Percentiles rank a stretch among this genome's conserved stretches.
Conservation (phyloP, 202 grass and related monocot species). For the Carex sylvatica region DNA sequence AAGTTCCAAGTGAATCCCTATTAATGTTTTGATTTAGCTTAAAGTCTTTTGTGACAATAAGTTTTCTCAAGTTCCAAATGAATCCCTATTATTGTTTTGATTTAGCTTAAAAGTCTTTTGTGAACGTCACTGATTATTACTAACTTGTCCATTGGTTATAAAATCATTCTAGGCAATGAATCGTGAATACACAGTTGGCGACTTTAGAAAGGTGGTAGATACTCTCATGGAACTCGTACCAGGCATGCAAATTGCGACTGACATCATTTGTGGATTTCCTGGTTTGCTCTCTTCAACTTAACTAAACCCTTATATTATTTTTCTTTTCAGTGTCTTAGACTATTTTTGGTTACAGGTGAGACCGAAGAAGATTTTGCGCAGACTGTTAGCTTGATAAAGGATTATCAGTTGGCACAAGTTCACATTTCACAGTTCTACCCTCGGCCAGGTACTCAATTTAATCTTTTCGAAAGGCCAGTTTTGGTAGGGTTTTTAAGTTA, state of each 20-base stretch:
- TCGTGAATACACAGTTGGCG: slow-evolving; percentile 73
- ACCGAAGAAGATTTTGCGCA: slow-evolving; percentile 86
- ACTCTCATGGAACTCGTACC: slow-evolving; percentile 79
- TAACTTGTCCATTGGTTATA: neutral
- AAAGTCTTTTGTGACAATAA: neutral
- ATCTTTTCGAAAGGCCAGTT: neutral
- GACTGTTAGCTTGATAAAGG: slow-evolving; percentile 79
- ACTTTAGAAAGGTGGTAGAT: slow-evolving; percentile 87
- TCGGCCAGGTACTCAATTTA: slow-evolving; percentile 61
- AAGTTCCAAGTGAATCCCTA: neutral
- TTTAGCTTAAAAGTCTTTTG: neutral
- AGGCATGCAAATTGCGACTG: slow-evolving; percentile 96
- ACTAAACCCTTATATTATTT: slow-evolving; percentile 3
- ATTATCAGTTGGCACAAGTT: slow-evolving; percentile 79
- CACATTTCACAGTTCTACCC: slow-evolving; percentile 98
- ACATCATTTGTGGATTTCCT: slow-evolving; percentile 96
- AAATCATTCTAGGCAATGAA: slow-evolving; percentile 73
- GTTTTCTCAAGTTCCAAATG: neutral
- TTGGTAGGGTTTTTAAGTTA: slow-evolving; percentile 11
- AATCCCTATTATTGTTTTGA: neutral
- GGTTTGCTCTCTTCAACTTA: slow-evolving; percentile 30
- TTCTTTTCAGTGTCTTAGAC: slow-evolving; percentile 11
- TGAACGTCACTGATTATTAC: neutral
- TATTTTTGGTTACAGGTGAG: slow-evolving; percentile 48
- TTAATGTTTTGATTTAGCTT: neutral